These are phyloP conservation scores for Coprinopsis cinerea DNA, from an alignment of 768 basidiomycete species.

Conservation along the genomic window DNA sequence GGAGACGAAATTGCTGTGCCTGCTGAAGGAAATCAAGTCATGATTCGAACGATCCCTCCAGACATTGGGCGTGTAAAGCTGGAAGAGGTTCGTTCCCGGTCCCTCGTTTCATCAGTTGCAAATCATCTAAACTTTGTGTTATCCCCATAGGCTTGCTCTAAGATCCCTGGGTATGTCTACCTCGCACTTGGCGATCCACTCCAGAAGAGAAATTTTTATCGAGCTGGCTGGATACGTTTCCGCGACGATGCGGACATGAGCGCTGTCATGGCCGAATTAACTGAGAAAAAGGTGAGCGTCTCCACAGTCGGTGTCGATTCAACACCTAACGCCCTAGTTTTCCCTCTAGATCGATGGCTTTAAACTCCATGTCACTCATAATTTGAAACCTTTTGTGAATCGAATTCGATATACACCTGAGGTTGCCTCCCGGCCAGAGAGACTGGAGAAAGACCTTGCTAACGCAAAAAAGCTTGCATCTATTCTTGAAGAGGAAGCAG, in stretches of 20 bases:
- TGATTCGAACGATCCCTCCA: conserved; percentile 93
- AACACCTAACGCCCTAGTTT: conserved; percentile 8
- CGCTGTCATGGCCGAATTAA: conserved; percentile 61
- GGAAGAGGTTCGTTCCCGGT: conserved; percentile 59
- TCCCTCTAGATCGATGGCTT: conserved; percentile 80
- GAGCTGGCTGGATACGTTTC: conserved; percentile 92
- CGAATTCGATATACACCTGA: conserved; percentile 78
- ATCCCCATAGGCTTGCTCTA: conserved; percentile 57
- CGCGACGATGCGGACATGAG: conserved; percentile 80
- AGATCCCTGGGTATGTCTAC: conserved; percentile 78
- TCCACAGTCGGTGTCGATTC: conserved; percentile 1
- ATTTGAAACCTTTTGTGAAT: conserved; percentile 69
- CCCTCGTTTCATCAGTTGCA: conserved; percentile 8
- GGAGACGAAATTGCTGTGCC: conserved; percentile 68
- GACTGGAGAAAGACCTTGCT: conserved; percentile 75
- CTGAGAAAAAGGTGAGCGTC: conserved; percentile 73
- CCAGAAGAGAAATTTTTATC: conserved; percentile 90
- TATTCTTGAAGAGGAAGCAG: conserved; percentile 69
- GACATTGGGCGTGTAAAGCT: conserved; percentile 86
- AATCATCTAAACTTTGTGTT: no score
- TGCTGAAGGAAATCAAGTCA: conserved; percentile 84
- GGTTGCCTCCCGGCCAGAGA: conserved; percentile 71
- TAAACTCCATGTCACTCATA: conserved; percentile 86
- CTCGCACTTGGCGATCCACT: conserved; percentile 89
- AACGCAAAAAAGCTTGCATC: conserved; percentile 69